Base-by-base conservation (phyloP, 352 stramenopile species). In the Pythium pyrilobum region DNA sequence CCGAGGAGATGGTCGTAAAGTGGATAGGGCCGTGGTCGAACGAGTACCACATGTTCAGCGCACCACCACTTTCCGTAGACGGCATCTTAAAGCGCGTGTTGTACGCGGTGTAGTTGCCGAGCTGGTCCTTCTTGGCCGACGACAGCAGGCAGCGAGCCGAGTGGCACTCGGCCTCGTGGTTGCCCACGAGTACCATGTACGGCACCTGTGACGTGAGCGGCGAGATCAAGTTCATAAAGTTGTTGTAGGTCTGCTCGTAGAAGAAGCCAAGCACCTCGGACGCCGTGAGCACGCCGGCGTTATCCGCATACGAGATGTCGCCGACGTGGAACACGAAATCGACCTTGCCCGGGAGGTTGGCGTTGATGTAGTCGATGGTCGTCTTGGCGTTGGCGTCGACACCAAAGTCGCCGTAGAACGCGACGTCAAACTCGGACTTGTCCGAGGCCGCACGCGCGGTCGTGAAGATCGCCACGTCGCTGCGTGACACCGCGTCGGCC, bases 141-240 rank as follows among this genome's bases (percentile, higher is more conserved):
- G 69, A 73, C 6, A 78, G 5, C 1, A 67, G 43, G 38, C 72
- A 82, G 16, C 41, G 12, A 2, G 69, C 39, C 2, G 59, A 68
- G 57, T 75, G 56, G 47, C 72, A 85, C 46, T 82, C 72, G 2
- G 69, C 67, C 34, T 81, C 74, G 62, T 95, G 85, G 51, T 91
- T 92, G 18, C 82, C 80, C 4, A 72, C 57, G 4, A 69, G 37
- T 16, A 82, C 69, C 74, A 90, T 90, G 67, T 87, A 91, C 7
- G 82, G 78, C 45, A 84, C 45, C 20, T 49, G 20, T 5, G 33
- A 52, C 71, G 72, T 76, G 12, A 62, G 27, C 1, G 68, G 59
- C 16, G 70, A 34, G 27, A 87, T 40, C 20, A 51, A 47, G 21
- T 75, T 71, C 74, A 89, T 83, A 59, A 62, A 94, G 27, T 40